Evolutionary conservation across 2,329 filamentous ascomycete species (phyloP).

Genomic region (Zymoseptoria crescenta): DNA sequence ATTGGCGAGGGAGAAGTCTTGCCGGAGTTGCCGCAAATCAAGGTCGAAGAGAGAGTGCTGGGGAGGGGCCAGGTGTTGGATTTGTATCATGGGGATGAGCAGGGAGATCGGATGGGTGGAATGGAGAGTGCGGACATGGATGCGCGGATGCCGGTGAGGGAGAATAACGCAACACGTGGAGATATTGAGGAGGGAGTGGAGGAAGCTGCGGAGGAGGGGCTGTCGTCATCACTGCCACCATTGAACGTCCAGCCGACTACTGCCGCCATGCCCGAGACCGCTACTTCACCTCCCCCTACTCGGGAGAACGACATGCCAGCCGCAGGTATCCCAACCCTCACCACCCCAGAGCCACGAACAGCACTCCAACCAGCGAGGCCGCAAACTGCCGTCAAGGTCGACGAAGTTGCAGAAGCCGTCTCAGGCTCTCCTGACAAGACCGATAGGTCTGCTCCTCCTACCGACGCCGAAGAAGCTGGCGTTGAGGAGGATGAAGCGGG

Average conservation of each 20-base stretch:
- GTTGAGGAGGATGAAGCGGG: not conserved
- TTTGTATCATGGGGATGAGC: not conserved
- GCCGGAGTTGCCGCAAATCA: slow-evolving; percentile 12
- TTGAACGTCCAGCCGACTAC: not conserved
- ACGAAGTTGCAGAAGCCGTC: not conserved
- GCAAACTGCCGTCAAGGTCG: not conserved
- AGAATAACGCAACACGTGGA: not conserved
- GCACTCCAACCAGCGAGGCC: not conserved
- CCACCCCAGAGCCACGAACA: not conserved
- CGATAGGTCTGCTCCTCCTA: not conserved
- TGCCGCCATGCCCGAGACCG: no score
- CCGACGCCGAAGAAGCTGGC: not conserved
- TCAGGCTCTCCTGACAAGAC: not conserved
- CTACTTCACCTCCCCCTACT: not conserved
- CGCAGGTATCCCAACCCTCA: not conserved
- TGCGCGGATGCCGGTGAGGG: not conserved
- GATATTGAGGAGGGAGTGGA: not conserved
- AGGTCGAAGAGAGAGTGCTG: slow-evolving; percentile 6
- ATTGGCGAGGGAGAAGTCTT: slow-evolving; percentile 10
- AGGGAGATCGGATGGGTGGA: not conserved
- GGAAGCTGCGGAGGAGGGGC: not conserved
- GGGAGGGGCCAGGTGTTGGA: slow-evolving; percentile 15
- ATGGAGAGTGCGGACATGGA: not conserved
- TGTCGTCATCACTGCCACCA: not conserved
- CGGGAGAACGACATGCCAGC: not conserved